Percentiles rank a stretch among this genome's conserved stretches.
Evolutionary conservation across 352 stramenopile genomes (phyloP).

Genomic region (Thraustotheca clavata): DNA sequence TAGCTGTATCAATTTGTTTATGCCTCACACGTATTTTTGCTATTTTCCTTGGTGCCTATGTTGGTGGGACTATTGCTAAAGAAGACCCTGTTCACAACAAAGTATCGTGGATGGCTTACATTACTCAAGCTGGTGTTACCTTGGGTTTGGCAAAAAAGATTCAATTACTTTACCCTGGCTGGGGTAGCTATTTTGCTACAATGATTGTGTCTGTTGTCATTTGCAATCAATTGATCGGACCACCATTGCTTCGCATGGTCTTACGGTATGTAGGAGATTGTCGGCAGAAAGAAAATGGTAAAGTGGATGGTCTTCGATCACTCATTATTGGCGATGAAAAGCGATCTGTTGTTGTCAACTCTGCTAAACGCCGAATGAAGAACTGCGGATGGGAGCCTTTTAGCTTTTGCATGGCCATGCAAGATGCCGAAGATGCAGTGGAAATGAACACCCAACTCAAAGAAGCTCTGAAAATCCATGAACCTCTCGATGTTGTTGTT

Average conservation of each 20-base stretch:
- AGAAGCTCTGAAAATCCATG: conserved; percentile 24
- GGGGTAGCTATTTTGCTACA: conserved; percentile 60
- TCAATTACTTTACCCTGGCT: conserved; percentile 56
- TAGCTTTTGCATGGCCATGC: conserved; percentile 21
- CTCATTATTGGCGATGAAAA: conserved; percentile 33
- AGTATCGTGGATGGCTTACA: conserved; percentile 61
- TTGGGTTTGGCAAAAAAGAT: conserved; percentile 63
- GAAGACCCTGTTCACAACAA: conserved; percentile 35
- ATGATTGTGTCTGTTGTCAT: conserved; percentile 69
- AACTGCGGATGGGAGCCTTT: conserved; percentile 47
- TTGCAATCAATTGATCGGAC: conserved; percentile 55
- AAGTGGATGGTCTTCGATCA: conserved; percentile 43
- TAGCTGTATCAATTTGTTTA: conserved; percentile 43
- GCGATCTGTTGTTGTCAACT: conserved; percentile 30
- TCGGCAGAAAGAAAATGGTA: conserved; percentile 46
- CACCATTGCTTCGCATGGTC: conserved; percentile 47
- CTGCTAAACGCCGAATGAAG: conserved; percentile 31
- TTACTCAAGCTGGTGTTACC: conserved; percentile 58
- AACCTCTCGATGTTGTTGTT: conserved; percentile 46
- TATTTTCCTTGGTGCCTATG: conserved; percentile 52
- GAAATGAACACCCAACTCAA: conserved; percentile 29
- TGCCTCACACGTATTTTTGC: conserved; percentile 41
- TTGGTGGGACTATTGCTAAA: conserved; percentile 36
- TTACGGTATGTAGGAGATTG: conserved; percentile 43
- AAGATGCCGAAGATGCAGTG: conserved; percentile 11